Evolutionary conservation across 2,329 filamentous ascomycete genomes (phyloP).

Genomic region (Neoscytalidium dimidiatum): DNA sequence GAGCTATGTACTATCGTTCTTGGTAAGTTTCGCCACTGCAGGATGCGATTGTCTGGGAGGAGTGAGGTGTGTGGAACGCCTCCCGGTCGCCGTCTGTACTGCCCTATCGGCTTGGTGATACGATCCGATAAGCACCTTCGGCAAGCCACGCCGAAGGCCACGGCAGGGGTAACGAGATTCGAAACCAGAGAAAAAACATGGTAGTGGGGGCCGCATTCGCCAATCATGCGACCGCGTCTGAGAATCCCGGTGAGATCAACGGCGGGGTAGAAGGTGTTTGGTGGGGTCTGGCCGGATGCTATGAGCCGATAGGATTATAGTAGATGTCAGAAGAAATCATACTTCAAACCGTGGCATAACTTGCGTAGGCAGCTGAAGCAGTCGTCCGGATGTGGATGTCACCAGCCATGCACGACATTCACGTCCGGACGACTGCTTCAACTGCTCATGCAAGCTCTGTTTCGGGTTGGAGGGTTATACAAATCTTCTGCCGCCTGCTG

Average conservation of each 20-base stretch:
- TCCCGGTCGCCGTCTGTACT: not conserved
- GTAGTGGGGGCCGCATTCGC: not conserved
- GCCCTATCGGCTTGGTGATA: not conserved
- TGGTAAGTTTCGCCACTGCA: not conserved
- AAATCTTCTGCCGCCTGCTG: no score
- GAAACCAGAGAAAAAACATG: not conserved
- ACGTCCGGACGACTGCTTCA: no score
- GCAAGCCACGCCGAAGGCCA: not conserved
- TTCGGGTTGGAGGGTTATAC: no score
- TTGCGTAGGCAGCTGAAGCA: no score
- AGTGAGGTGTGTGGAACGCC: not conserved
- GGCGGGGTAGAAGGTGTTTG: not conserved
- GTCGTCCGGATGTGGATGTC: no score
- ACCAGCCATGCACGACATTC: no score
- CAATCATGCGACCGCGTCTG: not conserved
- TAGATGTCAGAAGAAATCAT: no score
- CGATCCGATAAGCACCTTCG: conserved; percentile 12
- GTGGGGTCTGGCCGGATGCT: no score
- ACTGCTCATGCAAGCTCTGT: no score
- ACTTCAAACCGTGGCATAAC: no score
- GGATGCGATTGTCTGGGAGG: not conserved
- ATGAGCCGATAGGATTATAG: no score
- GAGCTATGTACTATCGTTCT: not conserved
- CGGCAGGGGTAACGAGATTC: not conserved
- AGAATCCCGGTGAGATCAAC: not conserved